These are phyloP conservation scores for Zygotorulaspora florentina DNA, from an alignment of 805 yeast species.

Conservation along the genomic window DNA sequence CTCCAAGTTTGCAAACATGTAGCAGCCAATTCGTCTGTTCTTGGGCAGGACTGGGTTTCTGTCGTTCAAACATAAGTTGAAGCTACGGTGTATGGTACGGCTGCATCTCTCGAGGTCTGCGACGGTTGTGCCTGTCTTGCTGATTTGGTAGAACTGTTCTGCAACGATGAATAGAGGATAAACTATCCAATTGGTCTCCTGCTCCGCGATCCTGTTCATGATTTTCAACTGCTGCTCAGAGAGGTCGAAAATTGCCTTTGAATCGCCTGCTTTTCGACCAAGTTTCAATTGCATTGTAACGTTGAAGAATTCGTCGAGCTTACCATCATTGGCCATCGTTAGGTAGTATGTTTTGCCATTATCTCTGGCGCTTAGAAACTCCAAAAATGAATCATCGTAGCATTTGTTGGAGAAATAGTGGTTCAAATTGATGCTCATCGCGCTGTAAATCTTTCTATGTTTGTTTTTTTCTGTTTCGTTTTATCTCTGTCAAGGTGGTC, in stretches of 20 bases:
- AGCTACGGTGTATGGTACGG: conserved; percentile 63
- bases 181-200: conserved; percentile 49
- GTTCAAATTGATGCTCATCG: conserved; percentile 8
- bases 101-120: conserved; percentile 49
- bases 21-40: conserved; percentile 61
- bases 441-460: neutral
- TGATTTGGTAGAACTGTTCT: conserved; percentile 16
- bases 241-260: conserved; percentile 4
- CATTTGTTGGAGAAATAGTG: conserved; percentile 13
- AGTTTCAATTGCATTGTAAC: conserved; percentile 13
- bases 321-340: conserved; percentile 8
- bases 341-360: conserved; percentile 5
- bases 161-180: conserved; percentile 23
- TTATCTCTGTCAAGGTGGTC: neutral
- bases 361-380: conserved; percentile 14
- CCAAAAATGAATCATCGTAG: conserved; percentile 14
- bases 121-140: neutral
- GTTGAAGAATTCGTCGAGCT: conserved; percentile 17
- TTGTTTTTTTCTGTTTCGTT: neutral
- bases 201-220: conserved; percentile 51
- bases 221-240: conserved; percentile 41
- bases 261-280: conserved; percentile 3
- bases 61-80: conserved; percentile 76
- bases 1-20: conserved; percentile 64
- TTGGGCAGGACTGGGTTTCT: conserved; percentile 47